A percentile compares a stretch with the other conserved stretches of the same genome.
Conservation (phyloP, 2,329 filamentous ascomycete genomes). For the Blastomyces gilchristii region DNA sequence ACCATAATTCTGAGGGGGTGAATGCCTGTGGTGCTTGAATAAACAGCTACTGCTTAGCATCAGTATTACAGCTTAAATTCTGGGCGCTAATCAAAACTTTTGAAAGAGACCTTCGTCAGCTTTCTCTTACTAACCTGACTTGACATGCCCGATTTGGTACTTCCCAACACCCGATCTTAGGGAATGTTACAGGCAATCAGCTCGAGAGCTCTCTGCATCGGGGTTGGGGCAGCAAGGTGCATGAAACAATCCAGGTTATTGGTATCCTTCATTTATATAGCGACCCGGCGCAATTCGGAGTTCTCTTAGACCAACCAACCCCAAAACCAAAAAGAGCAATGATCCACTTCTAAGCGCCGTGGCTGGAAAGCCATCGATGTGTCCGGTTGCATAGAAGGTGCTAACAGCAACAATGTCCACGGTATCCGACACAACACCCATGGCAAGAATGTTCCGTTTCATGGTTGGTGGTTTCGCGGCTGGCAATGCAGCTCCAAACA, state of each 20-base stretch:
- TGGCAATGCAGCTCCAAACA: background rate
- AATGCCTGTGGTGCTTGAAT: too few species aligned
- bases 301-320: background rate
- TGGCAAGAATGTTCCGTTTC: background rate
- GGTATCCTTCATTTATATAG: background rate
- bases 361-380: background rate
- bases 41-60: too few species aligned
- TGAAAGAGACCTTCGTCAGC: background rate
- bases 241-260: background rate
- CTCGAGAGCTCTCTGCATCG: too few species aligned
- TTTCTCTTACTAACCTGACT: background rate
- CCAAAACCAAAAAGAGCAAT: background rate
- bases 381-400: background rate
- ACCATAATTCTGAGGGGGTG: too few species aligned
- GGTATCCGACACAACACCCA: background rate
- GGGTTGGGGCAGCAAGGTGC: too few species aligned
- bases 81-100: too few species aligned
- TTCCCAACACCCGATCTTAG: background rate
- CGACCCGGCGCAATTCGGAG: background rate
- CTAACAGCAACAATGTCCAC: background rate
- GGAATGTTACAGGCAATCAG: background rate
- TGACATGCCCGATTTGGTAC: background rate
- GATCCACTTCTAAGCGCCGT: background rate
- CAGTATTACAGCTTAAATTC: too few species aligned
- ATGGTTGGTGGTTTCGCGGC: background rate